These are phyloP conservation scores for Lasiodiplodia sp. DNA, from an alignment of 2,329 filamentous ascomycete genomes.

Conservation along the genomic window DNA sequence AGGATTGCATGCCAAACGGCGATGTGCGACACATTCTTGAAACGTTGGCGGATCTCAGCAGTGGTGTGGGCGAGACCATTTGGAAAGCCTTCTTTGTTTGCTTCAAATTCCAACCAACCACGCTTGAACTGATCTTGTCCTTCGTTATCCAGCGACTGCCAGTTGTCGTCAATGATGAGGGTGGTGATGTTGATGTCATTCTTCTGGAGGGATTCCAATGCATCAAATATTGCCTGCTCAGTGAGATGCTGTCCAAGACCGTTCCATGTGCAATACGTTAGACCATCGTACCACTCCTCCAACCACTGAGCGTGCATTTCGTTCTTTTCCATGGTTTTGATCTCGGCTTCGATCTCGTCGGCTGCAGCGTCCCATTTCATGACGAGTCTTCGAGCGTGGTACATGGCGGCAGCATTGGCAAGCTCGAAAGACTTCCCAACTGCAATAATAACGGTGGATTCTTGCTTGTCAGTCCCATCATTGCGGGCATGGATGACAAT, in stretches of 20 bases:
- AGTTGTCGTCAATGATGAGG: conserved; percentile 96
- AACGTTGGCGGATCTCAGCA: conserved; percentile 69
- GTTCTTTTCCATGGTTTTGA: conserved; percentile 54
- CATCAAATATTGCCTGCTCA: conserved; percentile 78
- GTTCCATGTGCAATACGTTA: conserved; percentile 98
- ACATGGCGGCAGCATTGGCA: conserved; percentile 82
- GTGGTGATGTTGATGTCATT: conserved; percentile 79
- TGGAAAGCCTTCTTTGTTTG: conserved; percentile 80
- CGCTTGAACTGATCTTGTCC: conserved; percentile 60
- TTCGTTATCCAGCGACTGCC: conserved; percentile 75
- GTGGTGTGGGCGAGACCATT: conserved; percentile 77
- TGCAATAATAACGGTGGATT: conserved; percentile 71
- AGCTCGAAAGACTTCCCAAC: conserved; percentile 76
- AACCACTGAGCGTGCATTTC: conserved; percentile 71
- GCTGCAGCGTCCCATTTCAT: conserved; percentile 53
- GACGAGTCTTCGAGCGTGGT: conserved; percentile 78
- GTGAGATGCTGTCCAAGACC: conserved; percentile 83
- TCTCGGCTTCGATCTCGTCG: conserved; percentile 56
- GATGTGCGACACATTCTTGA: conserved; percentile 59
- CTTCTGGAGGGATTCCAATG: conserved; percentile 73
- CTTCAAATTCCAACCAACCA: conserved; percentile 73
- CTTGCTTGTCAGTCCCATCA: conserved; percentile 65
- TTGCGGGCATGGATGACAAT: conserved; percentile 75
- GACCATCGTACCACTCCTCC: conserved; percentile 88
- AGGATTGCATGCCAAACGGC: conserved; percentile 39